Evolutionary conservation across 2,329 filamentous ascomycete genomes (phyloP), one percentile per base, ranked within the genome.

Genomic region (Colletotrichum phormii): DNA sequence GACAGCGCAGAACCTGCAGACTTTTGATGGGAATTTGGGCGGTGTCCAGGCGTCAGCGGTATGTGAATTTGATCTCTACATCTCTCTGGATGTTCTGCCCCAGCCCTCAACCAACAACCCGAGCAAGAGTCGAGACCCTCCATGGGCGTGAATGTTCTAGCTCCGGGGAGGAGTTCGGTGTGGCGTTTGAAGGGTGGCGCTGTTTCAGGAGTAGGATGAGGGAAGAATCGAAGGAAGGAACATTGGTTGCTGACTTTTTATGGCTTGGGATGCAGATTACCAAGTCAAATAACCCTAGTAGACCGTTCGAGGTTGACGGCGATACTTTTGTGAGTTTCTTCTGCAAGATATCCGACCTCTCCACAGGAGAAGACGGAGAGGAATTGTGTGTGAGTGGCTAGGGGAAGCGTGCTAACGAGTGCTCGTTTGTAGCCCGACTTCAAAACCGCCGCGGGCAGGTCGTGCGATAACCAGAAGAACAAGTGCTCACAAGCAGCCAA

Each of bases 391-490:
- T 5, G 42, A 29, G 18, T 49, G 22, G 2, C 33, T 35, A 26
- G 5, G 53, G 49, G 58, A 51, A n/a, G 49, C 12, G 31, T 31
- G 61, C 69, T 75, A 58, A 76, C 42, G 33, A 8, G 8, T n/a
- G 15, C 7, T 13, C 22, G n/a, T 4, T 8, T 15, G n/a, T 59
- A 87, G 85, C 76, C 79, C 67, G 82, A 86, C 77, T 88, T 84
- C 76, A 37, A 76, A 29, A 79, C 81, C 11, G 86, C 86, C 0
- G 81, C 82, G 6, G 80, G 82, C 66, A 80, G 85, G 26, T 81
- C 84, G 1, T 88, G 87, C 78, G 85, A 86, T 75, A 84, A 85
- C 75, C 86, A 88, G 77, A 83, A 86, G 77, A 87, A 88, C 75
- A 78, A 77, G 22, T 88, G 87, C 71, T 82, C 83, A n/a, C 73